Evolutionary conservation across 2,329 filamentous ascomycete genomes (phyloP), one percentile per base, ranked within the genome.

Genomic region (Stromatinia cepivora): DNA sequence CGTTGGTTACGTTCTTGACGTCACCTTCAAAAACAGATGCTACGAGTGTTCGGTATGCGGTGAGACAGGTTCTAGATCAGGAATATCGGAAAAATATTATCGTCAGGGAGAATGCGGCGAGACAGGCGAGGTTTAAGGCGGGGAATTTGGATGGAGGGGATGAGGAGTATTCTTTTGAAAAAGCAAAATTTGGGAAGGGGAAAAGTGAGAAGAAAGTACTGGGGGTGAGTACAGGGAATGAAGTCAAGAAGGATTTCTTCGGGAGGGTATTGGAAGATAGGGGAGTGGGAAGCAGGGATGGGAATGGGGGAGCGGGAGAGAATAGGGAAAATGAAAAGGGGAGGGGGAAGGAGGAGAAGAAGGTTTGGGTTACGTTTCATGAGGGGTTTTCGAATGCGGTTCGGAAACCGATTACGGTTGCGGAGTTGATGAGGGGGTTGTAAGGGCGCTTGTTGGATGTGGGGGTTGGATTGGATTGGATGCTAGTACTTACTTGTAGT

Each of bases 311-410:
- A 69, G 77, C 82, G 61, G 85, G 88, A 73, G 89, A 92, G 8
- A 95, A 92, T 90, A 87, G 74, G 57, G 77, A 76, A 64, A 76
- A 76, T 59, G 78, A 76, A 50, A 78, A 76, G 72, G 77, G 74
- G 72, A 77, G 74, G 71, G 75, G 75, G 70, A 79, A 76, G 52
- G 78, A 80, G 69, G 85, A 85, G 61, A 85, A 83, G 63, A 87
- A 90, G 75, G 90, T 94, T 5, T 97, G 93, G 93, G 88, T 97
- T 54, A 94, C 88, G 72, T 97, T 89, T 79, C 89, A 97, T 76
- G 94, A 97, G 81, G 94, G 94, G 0, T 89, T 93, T 78, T 95
- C 93, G 69, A 97, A 97, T 84, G 94, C 94, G 15, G 94, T 97
- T 71, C 86, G 91, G 79, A 97, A 97, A 79, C 92, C 93, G 3